Percentiles rank a stretch among this genome's conserved stretches.
Conservation (phyloP, 2,329 filamentous ascomycete genomes). For the Beauveria rudraprayagi region DNA sequence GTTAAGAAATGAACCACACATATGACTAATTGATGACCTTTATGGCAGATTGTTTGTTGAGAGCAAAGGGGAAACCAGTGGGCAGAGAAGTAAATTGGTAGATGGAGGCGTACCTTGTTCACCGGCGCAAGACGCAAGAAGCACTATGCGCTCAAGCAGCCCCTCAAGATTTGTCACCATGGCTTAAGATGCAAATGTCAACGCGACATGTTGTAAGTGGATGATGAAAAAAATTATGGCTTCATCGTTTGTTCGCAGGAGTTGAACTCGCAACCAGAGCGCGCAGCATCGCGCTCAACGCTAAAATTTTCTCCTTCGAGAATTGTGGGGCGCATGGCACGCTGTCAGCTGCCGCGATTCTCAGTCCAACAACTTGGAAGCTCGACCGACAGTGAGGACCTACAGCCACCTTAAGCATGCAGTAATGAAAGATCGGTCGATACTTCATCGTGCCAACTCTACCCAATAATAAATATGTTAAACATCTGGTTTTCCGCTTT, state of each 20-base stretch:
- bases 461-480: background rate
- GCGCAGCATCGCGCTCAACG: background rate
- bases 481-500: background rate
- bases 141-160: slow-evolving; percentile 28
- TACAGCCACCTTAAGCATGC: no score
- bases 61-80: background rate
- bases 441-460: background rate
- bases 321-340: background rate
- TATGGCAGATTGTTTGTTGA: background rate
- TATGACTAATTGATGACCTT: background rate
- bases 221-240: background rate
- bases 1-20: background rate
- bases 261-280: slow-evolving; percentile 11
- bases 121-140: slow-evolving; percentile 30
- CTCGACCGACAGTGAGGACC: no score
- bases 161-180: slow-evolving; percentile 33
- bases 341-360: no score
- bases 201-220: background rate
- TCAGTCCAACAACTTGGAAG: no score
- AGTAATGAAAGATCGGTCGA: background rate
- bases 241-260: background rate
- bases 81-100: background rate
- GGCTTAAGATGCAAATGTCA: background rate
- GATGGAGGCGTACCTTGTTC: slow-evolving; percentile 25
- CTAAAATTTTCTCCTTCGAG: background rate